Percentiles rank a stretch among this genome's conserved stretches.
Evolutionary conservation across 1,284 basidiomycete species (phyloP).

Genomic region (Tilletia setariae): DNA sequence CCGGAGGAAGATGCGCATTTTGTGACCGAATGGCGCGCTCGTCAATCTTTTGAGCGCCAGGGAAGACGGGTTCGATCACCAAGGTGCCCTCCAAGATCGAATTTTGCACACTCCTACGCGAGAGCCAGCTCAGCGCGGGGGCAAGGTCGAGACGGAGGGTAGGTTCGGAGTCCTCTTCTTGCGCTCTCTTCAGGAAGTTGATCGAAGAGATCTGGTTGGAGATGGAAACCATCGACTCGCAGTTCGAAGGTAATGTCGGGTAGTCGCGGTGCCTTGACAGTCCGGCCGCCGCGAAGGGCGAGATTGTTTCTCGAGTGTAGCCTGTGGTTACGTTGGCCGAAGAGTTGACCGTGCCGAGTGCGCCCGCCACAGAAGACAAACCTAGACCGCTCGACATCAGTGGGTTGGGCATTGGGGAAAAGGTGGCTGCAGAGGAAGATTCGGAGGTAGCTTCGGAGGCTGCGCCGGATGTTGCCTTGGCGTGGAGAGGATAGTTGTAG

Average conservation of each 20-base stretch:
- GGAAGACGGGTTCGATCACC: conserved; percentile 77
- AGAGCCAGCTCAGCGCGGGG: conserved; percentile 87
- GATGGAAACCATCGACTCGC: conserved; percentile 45
- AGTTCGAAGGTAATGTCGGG: conserved; percentile 55
- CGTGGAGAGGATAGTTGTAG: conserved; percentile 33
- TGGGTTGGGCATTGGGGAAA: not conserved
- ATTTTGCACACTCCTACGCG: conserved; percentile 75
- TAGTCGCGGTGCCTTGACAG: conserved; percentile 69
- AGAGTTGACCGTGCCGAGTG: conserved; percentile 16
- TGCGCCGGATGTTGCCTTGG: not conserved
- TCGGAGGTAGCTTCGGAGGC: not conserved
- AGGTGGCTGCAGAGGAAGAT: not conserved
- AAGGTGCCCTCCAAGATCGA: conserved; percentile 86
- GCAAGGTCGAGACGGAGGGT: conserved; percentile 89
- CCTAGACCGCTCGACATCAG: not conserved
- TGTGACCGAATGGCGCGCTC: conserved; percentile 38
- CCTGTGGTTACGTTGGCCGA: conserved; percentile 22
- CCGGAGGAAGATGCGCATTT: conserved; percentile 40
- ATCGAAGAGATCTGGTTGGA: conserved; percentile 60
- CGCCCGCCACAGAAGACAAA: conserved; percentile 21
- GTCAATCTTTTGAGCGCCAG: conserved; percentile 52
- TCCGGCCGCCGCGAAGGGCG: conserved; percentile 53
- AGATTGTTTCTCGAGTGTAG: conserved; percentile 30
- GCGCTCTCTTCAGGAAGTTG: conserved; percentile 77
- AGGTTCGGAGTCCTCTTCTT: conserved; percentile 88